Evolutionary conservation across 1,284 basidiomycete genomes (phyloP), one percentile per base, ranked within the genome.

Genomic region (Rhodotorula sp.): DNA sequence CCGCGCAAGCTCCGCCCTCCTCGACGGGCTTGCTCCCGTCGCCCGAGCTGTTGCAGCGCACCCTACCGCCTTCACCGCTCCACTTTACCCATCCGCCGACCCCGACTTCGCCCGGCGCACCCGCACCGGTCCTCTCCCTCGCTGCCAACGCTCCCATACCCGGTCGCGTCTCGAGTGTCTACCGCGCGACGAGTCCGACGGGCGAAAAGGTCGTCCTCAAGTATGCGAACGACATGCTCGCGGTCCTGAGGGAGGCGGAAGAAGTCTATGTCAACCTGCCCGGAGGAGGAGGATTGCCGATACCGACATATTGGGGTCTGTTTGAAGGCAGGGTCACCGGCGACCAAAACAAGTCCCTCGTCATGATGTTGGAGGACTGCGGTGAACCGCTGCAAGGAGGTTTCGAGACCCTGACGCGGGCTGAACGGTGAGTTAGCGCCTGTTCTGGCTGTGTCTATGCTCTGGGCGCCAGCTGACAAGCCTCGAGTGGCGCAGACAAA

Each of bases 221-320:
- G 60, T 68, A 68, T 50, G 64, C 60, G 34, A 61, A 34, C 26
- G 66, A 71, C 34, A 48, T 66, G 45, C 56, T 68, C 49, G 55
- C 60, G 1, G 7, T 66, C 28, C 15, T 68, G n/a, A 55, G 55
- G 1, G 70, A 71, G 56, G 64, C 66, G 1, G 70, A 71, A 1
- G 70, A 71, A 34, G 70, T 71, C 31, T 71, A 49, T 15, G 70
- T 71, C 43, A 71, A 71, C 60, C 28, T 71, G 23, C 70, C 70
- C 8, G 43, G 54, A 7, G 60, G 60, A 10, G 38, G 31, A 10
- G 65, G 65, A 5, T 34, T 71, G 34, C 70, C 70, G 7, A 71
- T 71, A 12, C 70, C 70, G 52, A 68, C 66, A 26, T 71, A 34
- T 28, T 71, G 58, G 38, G 70, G 70, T 7, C 34, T 66, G 12